These are phyloP conservation scores for Geoglossum glabrum DNA, from an alignment of 495 filamentous ascomycete genomes.

Conservation along the genomic window DNA sequence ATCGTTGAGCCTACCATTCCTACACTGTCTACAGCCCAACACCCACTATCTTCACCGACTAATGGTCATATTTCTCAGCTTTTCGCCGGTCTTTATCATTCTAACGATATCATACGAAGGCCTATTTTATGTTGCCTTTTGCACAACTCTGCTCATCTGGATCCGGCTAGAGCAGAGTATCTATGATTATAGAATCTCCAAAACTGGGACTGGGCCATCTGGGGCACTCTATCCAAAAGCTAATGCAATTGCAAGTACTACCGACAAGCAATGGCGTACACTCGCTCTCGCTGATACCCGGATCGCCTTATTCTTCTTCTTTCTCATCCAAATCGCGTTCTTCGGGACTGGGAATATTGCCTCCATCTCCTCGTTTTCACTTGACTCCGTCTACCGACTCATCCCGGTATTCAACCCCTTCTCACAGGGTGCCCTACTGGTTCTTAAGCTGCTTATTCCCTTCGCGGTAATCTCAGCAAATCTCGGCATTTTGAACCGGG, in stretches of 20 bases:
- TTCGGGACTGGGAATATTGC: slow-evolving; percentile 96
- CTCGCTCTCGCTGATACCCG: slow-evolving; percentile 67
- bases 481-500: slow-evolving; percentile 77
- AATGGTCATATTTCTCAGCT: slow-evolving; percentile 78
- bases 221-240: neutral
- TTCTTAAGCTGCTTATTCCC: slow-evolving; percentile 82
- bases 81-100: slow-evolving; percentile 83
- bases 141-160: slow-evolving; percentile 67
- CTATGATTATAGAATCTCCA: slow-evolving; percentile 25
- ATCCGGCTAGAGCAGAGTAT: slow-evolving; percentile 71
- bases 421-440: slow-evolving; percentile 67
- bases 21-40: slow-evolving; percentile 64
- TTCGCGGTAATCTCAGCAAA: slow-evolving; percentile 88
- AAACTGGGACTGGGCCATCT: slow-evolving; percentile 12
- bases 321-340: slow-evolving; percentile 84
- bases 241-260: neutral
- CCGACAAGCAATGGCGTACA: slow-evolving; percentile 33
- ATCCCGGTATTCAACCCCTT: slow-evolving; percentile 90
- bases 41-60: slow-evolving; percentile 80
- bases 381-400: slow-evolving; percentile 81
- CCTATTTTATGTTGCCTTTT: slow-evolving; percentile 86
- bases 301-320: slow-evolving; percentile 84
- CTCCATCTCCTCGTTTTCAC: slow-evolving; percentile 80
- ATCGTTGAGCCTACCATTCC: slow-evolving; percentile 61
- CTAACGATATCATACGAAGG: slow-evolving; percentile 97